Base-by-base conservation (phyloP, 2,329 filamentous ascomycete genomes). In the Arthrobotrys musiformis region DNA sequence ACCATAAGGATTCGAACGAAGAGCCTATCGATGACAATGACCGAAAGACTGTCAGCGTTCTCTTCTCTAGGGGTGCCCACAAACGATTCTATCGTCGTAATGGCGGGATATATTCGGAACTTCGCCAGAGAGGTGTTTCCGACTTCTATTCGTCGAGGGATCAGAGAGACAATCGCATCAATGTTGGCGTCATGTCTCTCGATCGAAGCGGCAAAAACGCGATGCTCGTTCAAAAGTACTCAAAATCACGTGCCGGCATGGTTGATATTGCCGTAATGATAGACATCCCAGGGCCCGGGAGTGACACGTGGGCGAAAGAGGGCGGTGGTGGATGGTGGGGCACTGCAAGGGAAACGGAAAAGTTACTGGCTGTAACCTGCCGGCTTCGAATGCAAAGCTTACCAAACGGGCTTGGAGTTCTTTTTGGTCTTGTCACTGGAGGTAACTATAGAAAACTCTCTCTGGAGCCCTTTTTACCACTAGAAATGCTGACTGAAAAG, bases 181-280 rank as follows among this genome's bases (percentile, higher is more conserved):
- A 77, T 30, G 73, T 77, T 13, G 62, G 60, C 13, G 50, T 70
- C 15, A 70, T 67, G 56, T 70, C 66, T 22, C 73, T 77, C 33
- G 73, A 77, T 37, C 66, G 73, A 28, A 77, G 73, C 30, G 73
- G 73, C n/a, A 77, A 77, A 37, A 77, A 77, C 26, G 73, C 73
- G 50, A 77, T 77, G 73, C 40, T 70, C 7, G 66, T 77, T 5
- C 64, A 69, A 22, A 77, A 77, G 33, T 77, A 70, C 42, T 77
- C 66, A 0, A 77, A 70, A 44, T 46, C 60, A n/a, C 73, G 73
- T 40, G 30, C 66, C 17, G 61, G 40, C 2, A 70, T 70, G 73
- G 73, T 77, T 4, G 73, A 77, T n/a, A 64, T 77, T 33, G 73
- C 73, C 6, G 40, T 77, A 7, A 77, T 77, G 30, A 40, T 77